phyloP scores from a whole-genome alignment of 805 yeast species.

The Candida cerambycidarum region DNA sequence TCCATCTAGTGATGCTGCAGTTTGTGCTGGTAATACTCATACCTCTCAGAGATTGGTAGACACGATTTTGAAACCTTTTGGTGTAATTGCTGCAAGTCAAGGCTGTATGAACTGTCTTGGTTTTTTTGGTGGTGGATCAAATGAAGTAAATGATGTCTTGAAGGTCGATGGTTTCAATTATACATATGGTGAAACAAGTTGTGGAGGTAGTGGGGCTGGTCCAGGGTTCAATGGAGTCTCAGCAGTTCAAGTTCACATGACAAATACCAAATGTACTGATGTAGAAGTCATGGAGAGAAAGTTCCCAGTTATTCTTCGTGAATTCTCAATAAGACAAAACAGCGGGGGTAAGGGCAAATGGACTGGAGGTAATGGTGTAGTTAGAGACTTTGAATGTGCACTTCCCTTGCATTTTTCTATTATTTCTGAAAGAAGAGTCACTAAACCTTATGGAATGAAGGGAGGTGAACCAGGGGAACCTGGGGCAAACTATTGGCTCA shows the following conservation, averaged over 20 bases:
- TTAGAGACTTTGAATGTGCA: conserved; percentile 20
- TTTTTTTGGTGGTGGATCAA: conserved; percentile 19
- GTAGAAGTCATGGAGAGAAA: conserved; percentile 20
- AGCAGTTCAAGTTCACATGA: conserved; percentile 49
- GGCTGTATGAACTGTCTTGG: conserved; percentile 23
- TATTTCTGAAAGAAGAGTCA: conserved; percentile 21
- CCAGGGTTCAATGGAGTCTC: conserved; percentile 17
- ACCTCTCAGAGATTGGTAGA: conserved; percentile 24
- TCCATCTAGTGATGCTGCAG: conserved; percentile 21
- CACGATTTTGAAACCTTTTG: conserved; percentile 22
- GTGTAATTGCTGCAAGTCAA: conserved; percentile 19
- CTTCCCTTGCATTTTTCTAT: conserved; percentile 18
- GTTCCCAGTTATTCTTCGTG: conserved; percentile 17
- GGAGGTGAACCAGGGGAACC: conserved; percentile 23
- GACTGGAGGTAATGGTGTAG: conserved; percentile 21
- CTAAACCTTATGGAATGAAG: conserved; percentile 30
- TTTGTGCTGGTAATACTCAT: conserved; percentile 21
- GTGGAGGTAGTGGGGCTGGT: conserved; percentile 22
- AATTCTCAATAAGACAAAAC: conserved; percentile 14
- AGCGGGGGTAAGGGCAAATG: conserved; percentile 20
- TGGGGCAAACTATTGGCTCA: conserved; percentile 41
- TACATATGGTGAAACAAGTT: conserved; percentile 49
- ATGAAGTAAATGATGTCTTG: conserved; percentile 64
- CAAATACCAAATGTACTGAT: conserved; percentile 24
- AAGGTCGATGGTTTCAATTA: conserved; percentile 19